Conservation (phyloP, 257 asterid species). For the Salvia miltiorrhiza region DNA sequence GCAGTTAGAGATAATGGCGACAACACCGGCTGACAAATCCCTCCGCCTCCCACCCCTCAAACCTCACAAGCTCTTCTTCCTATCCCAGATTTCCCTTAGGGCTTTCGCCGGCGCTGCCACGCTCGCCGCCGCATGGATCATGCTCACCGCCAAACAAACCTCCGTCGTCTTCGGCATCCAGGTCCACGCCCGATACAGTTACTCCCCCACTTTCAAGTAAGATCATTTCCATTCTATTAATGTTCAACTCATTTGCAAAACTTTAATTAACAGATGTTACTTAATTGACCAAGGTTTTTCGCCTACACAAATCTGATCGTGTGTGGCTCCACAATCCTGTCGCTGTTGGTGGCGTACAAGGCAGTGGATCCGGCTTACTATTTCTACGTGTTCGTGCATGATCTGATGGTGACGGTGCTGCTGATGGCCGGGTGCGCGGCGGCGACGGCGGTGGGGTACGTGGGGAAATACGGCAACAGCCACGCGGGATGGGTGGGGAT, state of each 20-base stretch:
- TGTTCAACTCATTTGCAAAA: too few species aligned
- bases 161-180: slow-evolving; percentile 35
- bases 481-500: slow-evolving; percentile 59
- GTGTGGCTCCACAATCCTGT: slow-evolving; percentile 35
- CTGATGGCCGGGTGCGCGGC: slow-evolving; percentile 60
- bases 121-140: slow-evolving; percentile 51
- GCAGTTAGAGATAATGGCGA: slow-evolving; percentile 19
- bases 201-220: slow-evolving; percentile 62
- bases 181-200: slow-evolving; percentile 50
- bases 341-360: slow-evolving; percentile 30
- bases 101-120: slow-evolving; percentile 34
- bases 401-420: slow-evolving; percentile 42
- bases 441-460: slow-evolving; percentile 55
- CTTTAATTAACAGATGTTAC: too few species aligned
- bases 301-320: slow-evolving; percentile 51
- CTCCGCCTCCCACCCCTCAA: slow-evolving; percentile 13
- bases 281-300: too few species aligned
- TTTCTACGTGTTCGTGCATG: slow-evolving; percentile 60
- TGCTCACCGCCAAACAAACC: slow-evolving; percentile 46
- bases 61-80: slow-evolving; percentile 23
- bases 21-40: slow-evolving; percentile 11
- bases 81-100: slow-evolving; percentile 41
- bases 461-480: slow-evolving; percentile 59
- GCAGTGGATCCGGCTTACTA: slow-evolving; percentile 22
- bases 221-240: neutral